A percentile compares a stretch with the other conserved stretches of the same genome.
phyloP scores from a whole-genome alignment of 306 rosid genomes.

The Senna siamea region DNA sequence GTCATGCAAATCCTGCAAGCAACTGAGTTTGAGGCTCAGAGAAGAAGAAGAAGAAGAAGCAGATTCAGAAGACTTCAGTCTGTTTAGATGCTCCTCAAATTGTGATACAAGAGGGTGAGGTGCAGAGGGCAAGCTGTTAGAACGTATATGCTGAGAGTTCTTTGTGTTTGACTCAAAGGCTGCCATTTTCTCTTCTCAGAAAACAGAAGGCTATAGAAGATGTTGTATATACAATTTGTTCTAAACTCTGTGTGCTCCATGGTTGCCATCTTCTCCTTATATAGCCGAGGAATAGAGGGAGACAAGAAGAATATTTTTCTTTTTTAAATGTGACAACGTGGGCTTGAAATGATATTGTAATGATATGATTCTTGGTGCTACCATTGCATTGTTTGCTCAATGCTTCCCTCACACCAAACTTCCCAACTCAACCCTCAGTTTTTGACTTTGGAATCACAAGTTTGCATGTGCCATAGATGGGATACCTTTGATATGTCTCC shows the following conservation, averaged over 20 bases:
- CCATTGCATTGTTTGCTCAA: neutral
- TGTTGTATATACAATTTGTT: conserved; percentile 9
- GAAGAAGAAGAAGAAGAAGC: conserved; percentile 32
- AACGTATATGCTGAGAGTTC: conserved; percentile 39
- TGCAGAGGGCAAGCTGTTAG: conserved; percentile 47
- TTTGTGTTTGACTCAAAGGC: conserved; percentile 33
- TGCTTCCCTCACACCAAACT: neutral
- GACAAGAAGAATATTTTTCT: conserved; percentile 30
- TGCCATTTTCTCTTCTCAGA: conserved; percentile 38
- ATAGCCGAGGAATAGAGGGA: conserved; percentile 37
- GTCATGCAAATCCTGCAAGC: conserved; percentile 41
- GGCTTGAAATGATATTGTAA: conserved; percentile 15
- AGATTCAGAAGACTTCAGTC: conserved; percentile 39
- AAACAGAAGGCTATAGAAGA: conserved; percentile 18
- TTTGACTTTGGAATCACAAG: neutral
- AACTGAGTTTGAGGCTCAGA: conserved; percentile 14
- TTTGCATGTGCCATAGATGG: neutral
- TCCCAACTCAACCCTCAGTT: conserved; percentile 7
- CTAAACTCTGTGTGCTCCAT: conserved; percentile 16
- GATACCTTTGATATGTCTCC: neutral
- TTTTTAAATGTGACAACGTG: conserved; percentile 27
- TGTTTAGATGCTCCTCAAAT: conserved; percentile 32
- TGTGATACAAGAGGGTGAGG: conserved; percentile 45
- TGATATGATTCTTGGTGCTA: neutral
- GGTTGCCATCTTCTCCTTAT: conserved; percentile 36